Evolutionary conservation across 352 stramenopile species (phyloP).

Genomic region (Globisporangium paddicum): DNA sequence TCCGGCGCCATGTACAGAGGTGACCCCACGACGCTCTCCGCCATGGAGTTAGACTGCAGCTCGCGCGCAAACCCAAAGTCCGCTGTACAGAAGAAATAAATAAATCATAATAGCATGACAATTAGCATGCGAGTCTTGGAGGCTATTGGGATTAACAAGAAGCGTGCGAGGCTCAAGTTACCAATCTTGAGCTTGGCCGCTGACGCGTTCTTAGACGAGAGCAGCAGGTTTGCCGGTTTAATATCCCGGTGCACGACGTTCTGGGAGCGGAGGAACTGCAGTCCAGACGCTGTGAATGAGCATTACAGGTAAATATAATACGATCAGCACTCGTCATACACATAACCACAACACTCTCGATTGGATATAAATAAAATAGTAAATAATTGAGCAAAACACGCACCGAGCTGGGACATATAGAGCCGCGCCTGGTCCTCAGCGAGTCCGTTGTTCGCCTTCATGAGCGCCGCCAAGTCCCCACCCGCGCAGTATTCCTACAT

Average conservation of each 20-base stretch:
- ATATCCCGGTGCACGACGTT: constrained; percentile 76
- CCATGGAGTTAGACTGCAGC: constrained; percentile 64
- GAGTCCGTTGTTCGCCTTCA: constrained; percentile 61
- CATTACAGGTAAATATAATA: neutral
- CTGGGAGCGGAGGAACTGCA: constrained; percentile 73
- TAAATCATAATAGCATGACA: neutral
- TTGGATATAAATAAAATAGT: no score
- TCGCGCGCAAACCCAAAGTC: constrained; percentile 75
- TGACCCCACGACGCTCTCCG: constrained; percentile 76
- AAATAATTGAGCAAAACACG: constrained; percentile 1
- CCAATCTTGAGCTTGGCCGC: constrained; percentile 79
- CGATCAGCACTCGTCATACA: neutral
- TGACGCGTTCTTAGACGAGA: constrained; percentile 61
- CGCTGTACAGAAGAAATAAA: constrained; percentile 38
- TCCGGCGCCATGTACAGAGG: constrained; percentile 80
- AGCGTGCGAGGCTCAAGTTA: constrained; percentile 8
- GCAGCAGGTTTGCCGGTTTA: constrained; percentile 70
- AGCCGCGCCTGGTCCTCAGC: constrained; percentile 60
- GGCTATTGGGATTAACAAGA: no score
- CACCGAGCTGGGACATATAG: constrained; percentile 79
- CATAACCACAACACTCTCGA: no score
- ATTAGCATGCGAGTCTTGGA: no score
- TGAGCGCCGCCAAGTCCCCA: constrained; percentile 64
- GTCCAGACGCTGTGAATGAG: constrained; percentile 36
- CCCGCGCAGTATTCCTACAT: constrained; percentile 78